Evolutionary conservation across 2,329 filamentous ascomycete species (phyloP).

Genomic region (Stromatinia cepivora): DNA sequence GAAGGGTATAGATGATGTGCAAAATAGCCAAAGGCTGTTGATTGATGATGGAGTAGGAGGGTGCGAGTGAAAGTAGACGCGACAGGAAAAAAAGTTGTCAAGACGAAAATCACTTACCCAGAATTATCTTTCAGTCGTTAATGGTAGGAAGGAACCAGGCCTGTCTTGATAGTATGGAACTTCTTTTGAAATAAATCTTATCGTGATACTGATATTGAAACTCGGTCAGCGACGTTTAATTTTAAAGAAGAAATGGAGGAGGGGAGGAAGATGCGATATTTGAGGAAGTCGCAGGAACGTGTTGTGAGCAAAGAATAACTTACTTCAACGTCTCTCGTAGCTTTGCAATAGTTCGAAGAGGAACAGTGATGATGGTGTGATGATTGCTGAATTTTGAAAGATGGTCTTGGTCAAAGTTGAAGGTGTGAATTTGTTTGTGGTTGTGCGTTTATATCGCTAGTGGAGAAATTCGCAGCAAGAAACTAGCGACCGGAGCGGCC

Average conservation of each 20-base stretch:
- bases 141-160: neutral
- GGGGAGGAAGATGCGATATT: neutral
- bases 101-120: neutral
- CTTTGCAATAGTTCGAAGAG: neutral
- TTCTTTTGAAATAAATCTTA: neutral
- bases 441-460: neutral
- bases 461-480: neutral
- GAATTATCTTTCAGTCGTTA: neutral
- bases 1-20: neutral
- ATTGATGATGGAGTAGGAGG: constrained; percentile 2
- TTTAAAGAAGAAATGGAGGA: neutral
- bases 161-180: neutral
- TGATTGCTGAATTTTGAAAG: neutral
- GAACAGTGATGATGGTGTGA: neutral
- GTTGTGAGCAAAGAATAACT: neutral
- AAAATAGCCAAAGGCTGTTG: neutral
- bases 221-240: neutral
- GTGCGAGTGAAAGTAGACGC: neutral
- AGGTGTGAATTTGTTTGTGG: constrained; percentile 5
- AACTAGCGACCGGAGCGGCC: neutral
- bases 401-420: neutral
- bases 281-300: neutral
- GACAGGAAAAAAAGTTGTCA: neutral
- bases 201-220: neutral
- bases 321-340: neutral